These are phyloP conservation scores for Mimosa pudica DNA, from an alignment of 306 rosid genomes.

Conservation along the genomic window DNA sequence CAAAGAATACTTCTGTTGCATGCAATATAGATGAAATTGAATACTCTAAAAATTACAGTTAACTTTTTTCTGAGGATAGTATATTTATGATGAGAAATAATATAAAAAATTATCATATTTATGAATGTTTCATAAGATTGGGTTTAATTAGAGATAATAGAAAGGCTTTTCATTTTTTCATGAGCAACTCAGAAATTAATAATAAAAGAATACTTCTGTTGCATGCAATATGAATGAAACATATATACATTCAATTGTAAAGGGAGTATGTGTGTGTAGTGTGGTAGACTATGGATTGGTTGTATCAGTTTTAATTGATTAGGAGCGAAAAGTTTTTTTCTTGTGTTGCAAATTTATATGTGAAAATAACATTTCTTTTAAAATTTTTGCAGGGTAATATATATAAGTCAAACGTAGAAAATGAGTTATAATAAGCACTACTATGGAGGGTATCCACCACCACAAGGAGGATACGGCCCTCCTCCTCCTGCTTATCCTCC, in stretches of 20 bases:
- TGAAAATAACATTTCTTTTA: neutral
- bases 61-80: no score
- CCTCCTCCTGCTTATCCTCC: neutral
- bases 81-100: no score
- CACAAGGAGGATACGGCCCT: neutral
- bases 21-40: neutral
- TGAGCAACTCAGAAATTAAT: neutral
- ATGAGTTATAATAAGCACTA: neutral
- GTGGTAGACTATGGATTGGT: neutral
- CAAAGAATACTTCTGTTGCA: neutral
- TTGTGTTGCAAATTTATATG: neutral
- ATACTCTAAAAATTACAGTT: no score
- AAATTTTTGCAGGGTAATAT: neutral
- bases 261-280: neutral
- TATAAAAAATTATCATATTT: neutral
- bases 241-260: neutral
- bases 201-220: neutral
- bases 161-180: neutral
- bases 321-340: neutral
- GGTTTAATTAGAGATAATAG: neutral
- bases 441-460: constrained; percentile 4
- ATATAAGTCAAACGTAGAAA: neutral
- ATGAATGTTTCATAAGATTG: neutral
- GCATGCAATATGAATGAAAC: neutral
- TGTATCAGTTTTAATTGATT: neutral